Evolutionary conservation across 169 alveolate species (phyloP).

Genomic region (Plasmodium cynomolgi): DNA sequence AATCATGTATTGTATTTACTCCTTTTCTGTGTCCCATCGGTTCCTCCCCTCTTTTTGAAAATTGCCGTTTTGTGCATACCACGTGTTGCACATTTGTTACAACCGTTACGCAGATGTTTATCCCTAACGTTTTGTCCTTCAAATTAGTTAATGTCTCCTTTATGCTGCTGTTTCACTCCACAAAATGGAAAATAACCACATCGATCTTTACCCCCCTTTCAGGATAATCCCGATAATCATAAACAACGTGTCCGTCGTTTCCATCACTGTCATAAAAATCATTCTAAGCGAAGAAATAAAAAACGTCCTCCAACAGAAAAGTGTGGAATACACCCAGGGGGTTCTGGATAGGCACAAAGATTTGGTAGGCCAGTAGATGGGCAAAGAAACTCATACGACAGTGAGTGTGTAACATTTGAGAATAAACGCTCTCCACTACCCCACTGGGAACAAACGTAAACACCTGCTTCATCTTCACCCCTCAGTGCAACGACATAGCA

Average conservation of each 20-base stretch:
- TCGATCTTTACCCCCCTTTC: neutral
- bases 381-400: neutral
- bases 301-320: slow-evolving; percentile 16
- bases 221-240: slow-evolving; percentile 49
- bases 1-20: neutral
- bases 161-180: neutral
- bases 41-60: neutral
- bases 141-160: neutral
- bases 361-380: slow-evolving; percentile 6
- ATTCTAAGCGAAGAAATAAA: slow-evolving; percentile 53
- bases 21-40: neutral
- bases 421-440: neutral
- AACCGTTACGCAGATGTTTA: neutral
- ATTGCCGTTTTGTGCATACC: neutral
- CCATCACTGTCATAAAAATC: slow-evolving; percentile 45
- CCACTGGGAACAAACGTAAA: neutral
- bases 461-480: neutral
- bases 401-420: neutral
- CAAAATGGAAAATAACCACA: neutral
- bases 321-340: slow-evolving; percentile 17
- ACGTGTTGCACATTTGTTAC: neutral
- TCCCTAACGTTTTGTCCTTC: neutral
- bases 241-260: slow-evolving; percentile 47
- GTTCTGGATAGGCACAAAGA: slow-evolving; percentile 14
- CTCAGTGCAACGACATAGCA: slow-evolving; percentile 29